Conservation (phyloP, 768 basidiomycete genomes). For the Trametes elegans region DNA sequence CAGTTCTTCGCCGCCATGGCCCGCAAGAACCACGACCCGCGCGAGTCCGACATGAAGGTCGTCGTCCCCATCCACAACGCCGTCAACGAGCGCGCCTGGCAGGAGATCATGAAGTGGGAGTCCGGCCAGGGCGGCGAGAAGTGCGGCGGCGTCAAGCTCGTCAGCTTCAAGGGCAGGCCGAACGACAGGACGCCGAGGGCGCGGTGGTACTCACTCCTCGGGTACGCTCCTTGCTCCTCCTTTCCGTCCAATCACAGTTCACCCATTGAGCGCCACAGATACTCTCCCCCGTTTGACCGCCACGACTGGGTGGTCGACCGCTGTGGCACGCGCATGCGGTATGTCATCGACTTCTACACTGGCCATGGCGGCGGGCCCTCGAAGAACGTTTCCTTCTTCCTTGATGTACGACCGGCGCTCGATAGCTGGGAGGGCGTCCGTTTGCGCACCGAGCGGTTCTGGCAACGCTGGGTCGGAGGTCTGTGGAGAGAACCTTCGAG, state of each 20-base stretch:
- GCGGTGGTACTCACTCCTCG: constrained; percentile 75
- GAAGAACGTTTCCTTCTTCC: constrained; percentile 77
- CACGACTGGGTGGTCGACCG: constrained; percentile 98
- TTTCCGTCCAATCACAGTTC: constrained; percentile 7
- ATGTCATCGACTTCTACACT: constrained; percentile 98
- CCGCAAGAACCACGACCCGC: constrained; percentile 89
- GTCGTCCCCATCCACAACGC: constrained; percentile 99
- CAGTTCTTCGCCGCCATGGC: constrained; percentile 98
- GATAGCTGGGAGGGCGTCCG: constrained; percentile 93
- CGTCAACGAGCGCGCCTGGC: constrained; percentile 79
- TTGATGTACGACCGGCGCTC: constrained; percentile 92
- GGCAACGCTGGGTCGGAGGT: constrained; percentile 35
- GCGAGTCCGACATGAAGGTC: constrained; percentile 86
- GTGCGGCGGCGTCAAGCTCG: constrained; percentile 79
- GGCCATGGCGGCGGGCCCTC: constrained; percentile 53
- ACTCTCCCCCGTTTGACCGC: constrained; percentile 92
- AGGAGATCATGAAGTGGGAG: constrained; percentile 56
- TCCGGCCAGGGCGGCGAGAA: constrained; percentile 70
- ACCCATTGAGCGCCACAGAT: constrained; percentile 47
- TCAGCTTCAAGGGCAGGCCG: constrained; percentile 90
- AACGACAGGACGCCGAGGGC: constrained; percentile 79
- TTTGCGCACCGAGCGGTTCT: constrained; percentile 69
- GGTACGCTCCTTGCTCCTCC: constrained; percentile 49
- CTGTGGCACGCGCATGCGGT: constrained; percentile 84
- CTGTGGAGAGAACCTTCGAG: constrained; percentile 12